Evolutionary conservation across 1,284 basidiomycete species (phyloP).

Genomic region (Meripilus lineatus): DNA sequence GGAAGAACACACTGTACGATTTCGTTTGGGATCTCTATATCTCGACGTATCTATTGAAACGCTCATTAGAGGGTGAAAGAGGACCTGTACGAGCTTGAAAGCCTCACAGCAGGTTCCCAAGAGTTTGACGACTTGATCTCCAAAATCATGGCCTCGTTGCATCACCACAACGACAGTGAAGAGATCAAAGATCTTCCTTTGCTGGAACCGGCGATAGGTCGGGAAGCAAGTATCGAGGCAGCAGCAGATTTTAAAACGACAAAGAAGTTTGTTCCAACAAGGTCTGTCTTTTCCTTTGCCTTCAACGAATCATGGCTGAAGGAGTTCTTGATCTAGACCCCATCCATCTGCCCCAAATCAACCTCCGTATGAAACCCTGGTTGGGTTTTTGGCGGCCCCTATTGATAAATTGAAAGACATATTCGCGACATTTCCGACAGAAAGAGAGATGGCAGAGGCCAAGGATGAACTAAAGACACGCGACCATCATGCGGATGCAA

Average conservation of each 20-base stretch:
- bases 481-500: constrained; percentile 23
- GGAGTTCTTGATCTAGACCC: constrained; percentile 27
- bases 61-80: constrained; percentile 40
- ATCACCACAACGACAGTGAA: constrained; percentile 51
- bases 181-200: constrained; percentile 51
- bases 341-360: constrained; percentile 50
- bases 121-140: constrained; percentile 40
- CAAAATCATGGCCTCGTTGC: constrained; percentile 42
- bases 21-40: background rate
- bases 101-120: constrained; percentile 34
- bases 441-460: constrained; percentile 45
- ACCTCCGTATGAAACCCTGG: constrained; percentile 59
- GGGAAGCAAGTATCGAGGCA: constrained; percentile 35
- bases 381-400: constrained; percentile 50
- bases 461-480: constrained; percentile 25
- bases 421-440: constrained; percentile 52
- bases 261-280: constrained; percentile 62
- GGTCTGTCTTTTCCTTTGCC: constrained; percentile 25
- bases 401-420: constrained; percentile 58
- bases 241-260: constrained; percentile 49
- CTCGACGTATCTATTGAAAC: too few species aligned
- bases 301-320: background rate
- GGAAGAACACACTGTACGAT: constrained; percentile 48
- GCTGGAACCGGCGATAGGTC: constrained; percentile 43
- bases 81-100: constrained; percentile 42